Base-by-base conservation (phyloP, 2,329 filamentous ascomycete genomes). In the Penicillium sp. region DNA sequence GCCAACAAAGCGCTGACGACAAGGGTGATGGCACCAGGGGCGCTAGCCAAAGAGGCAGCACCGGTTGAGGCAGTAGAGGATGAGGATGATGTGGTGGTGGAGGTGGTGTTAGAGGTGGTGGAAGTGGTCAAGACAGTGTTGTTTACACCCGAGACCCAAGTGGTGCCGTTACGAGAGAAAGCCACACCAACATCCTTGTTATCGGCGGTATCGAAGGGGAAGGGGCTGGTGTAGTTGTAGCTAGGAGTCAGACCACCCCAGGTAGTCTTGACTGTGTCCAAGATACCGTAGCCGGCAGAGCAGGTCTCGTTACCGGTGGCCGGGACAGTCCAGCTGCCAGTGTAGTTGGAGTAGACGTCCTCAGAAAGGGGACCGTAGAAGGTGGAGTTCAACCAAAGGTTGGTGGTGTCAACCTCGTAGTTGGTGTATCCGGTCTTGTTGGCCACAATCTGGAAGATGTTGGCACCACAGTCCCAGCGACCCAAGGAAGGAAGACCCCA, bases 401-500 rank as follows among this genome's bases (percentile, higher is more conserved):
- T 66, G 35, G 59, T 63, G 47, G 69, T 65, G 24, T 75, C 66
- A 7, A 83, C 69, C 3, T 73, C 52, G 60, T 74, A 71, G 62
- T 73, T 66, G 7, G 64, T 60, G 66, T 88, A 85, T 53, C 83
- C 82, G 0, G 85, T 88, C 72, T 80, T 75, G 6, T 81, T 70
- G 14, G 83, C 85, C 2, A 89, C 84, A 21, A 83, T 57, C 26
- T 79, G 65, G 69, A 84, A 86, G n/a, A 90, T 81, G 67, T 90
- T 90, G 66, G 87, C 87, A 51, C 85, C 85, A 16, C 86, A 85
- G 65, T 90, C 87, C 78, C 81, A 89, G 58, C 87, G 84, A 11
- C 87, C 87, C 2, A 90, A 83, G 0, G 85, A 87, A 60, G 83
- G 80, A 8, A 90, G 80, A 61, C 77, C 79, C 86, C 86, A 90